Base-by-base conservation (phyloP, 1,284 basidiomycete genomes). In the Phaffia rhodozyma region DNA sequence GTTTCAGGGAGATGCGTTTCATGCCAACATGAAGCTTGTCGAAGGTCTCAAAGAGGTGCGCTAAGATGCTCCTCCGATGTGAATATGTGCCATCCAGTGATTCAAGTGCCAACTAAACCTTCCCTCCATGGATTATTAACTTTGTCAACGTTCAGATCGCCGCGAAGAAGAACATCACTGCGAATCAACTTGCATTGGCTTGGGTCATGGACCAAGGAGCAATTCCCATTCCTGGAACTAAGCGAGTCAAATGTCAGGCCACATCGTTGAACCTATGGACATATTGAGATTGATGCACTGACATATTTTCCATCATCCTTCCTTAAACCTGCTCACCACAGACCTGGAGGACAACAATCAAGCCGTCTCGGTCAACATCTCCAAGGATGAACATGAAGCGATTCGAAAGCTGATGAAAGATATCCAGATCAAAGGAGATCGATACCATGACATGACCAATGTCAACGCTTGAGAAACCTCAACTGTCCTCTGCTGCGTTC, bases 161-260 rank as follows among this genome's bases (percentile, higher is more conserved):
- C 11, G 52, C 68, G 30, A 69, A 69, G 63, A 75, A 76, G 66
- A 70, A 71, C 4, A 71, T 71, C 52, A 74, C 76, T 0, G 65
- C 75, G 0, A 69, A 72, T 0, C 78, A 79, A 67, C 67, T 79
- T 1, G 71, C 73, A 16, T 68, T 79, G 4, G 77, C 78, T 1
- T 79, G 79, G 79, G 70, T 78, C 38, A 69, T 75, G 18, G 69
- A 70, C 0, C 75, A 77, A 62, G 75, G 74, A 1, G 72, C 71
- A 1, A 73, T 77, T 52, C 73, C 76, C 13, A 78, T 78, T 53
- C 76, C 75, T 0, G 75, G 75, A 0, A 75, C 75, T 5, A 74
- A 70, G 67, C 68, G 63, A 9, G 61, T 56, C 2, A 62, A 55
- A 9, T 65, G 72, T 7, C n/a, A 49, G 47, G 18, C 13, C 38